A percentile compares a stretch with the other conserved stretches of the same genome.
phyloP scores from a whole-genome alignment of 306 rosid species.

The Ceratonia siliqua region DNA sequence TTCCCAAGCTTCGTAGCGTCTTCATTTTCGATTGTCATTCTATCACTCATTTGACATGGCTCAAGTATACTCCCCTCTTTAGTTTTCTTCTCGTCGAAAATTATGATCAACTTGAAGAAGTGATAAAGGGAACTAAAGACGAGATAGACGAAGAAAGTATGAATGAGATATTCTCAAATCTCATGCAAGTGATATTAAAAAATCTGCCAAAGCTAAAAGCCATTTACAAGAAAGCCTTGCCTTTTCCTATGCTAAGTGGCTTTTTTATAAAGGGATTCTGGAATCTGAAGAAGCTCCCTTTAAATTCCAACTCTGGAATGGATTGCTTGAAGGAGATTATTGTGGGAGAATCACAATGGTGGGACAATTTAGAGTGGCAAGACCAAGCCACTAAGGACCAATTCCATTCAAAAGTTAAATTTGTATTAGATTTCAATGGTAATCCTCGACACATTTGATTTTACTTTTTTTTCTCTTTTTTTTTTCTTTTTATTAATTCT shows the following conservation, averaged over 20 bases:
- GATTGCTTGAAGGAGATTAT: not conserved
- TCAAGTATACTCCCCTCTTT: slow-evolving; percentile 17
- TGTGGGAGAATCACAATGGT: not conserved
- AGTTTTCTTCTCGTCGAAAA: accelerated
- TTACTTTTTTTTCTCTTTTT: too few species aligned
- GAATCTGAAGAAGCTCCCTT: slow-evolving; percentile 22
- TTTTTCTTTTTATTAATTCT: too few species aligned
- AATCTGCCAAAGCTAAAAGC: not conserved
- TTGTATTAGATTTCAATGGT: too few species aligned
- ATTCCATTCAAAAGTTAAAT: not conserved
- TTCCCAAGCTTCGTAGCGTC: not conserved
- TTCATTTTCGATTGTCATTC: accelerated
- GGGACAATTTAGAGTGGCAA: slow-evolving; percentile 25
- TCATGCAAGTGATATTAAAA: accelerated
- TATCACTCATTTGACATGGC: slow-evolving; percentile 34
- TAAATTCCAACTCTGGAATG: slow-evolving; percentile 16
- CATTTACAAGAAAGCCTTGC: slow-evolving; percentile 6
- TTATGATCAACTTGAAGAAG: not conserved
- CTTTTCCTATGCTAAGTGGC: slow-evolving; percentile 27
- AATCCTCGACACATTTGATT: too few species aligned
- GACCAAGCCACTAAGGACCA: not conserved
- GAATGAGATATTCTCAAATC: slow-evolving; percentile 10
- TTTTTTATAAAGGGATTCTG: not conserved
- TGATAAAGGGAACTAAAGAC: slow-evolving; percentile 16
- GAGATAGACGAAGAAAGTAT: not conserved